These are phyloP conservation scores for Hypoxylon sp. DNA, from an alignment of 2,329 filamentous ascomycete species.

Conservation along the genomic window DNA sequence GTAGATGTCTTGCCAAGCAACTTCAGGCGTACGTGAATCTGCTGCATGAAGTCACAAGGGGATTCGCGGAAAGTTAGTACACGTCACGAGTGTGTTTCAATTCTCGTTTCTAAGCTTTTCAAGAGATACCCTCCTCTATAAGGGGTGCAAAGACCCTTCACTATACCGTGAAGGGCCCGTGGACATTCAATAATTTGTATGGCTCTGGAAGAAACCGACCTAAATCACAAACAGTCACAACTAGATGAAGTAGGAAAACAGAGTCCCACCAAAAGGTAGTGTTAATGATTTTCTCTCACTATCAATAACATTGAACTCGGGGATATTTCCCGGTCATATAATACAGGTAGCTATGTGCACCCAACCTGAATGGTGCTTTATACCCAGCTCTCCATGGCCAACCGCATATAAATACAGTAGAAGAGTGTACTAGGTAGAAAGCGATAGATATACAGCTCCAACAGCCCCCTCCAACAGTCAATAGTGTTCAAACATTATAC, in stretches of 20 bases:
- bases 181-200: neutral
- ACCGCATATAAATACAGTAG: slow-evolving; percentile 35
- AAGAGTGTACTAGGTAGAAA: slow-evolving; percentile 29
- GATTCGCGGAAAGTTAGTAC: neutral
- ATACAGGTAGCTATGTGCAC: slow-evolving; percentile 27
- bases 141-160: neutral
- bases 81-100: slow-evolving; percentile 4
- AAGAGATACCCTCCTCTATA: neutral
- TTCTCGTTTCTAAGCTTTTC: neutral
- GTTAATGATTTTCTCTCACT: slow-evolving; percentile 14
- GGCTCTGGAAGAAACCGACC: neutral
- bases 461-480: slow-evolving; percentile 1
- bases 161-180: too few relatives aligned
- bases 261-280: neutral
- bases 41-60: neutral
- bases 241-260: neutral
- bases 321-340: slow-evolving; percentile 12
- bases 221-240: neutral
- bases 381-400: slow-evolving; percentile 13
- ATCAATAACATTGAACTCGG: slow-evolving; percentile 18
- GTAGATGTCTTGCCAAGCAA: neutral
- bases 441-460: slow-evolving; percentile 33
- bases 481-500: slow-evolving; percentile 38
- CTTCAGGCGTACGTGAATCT: slow-evolving; percentile 1
- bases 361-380: neutral